Evolutionary conservation across 805 yeast genomes (phyloP).

Genomic region (Nakazawaea ambrosiae): DNA sequence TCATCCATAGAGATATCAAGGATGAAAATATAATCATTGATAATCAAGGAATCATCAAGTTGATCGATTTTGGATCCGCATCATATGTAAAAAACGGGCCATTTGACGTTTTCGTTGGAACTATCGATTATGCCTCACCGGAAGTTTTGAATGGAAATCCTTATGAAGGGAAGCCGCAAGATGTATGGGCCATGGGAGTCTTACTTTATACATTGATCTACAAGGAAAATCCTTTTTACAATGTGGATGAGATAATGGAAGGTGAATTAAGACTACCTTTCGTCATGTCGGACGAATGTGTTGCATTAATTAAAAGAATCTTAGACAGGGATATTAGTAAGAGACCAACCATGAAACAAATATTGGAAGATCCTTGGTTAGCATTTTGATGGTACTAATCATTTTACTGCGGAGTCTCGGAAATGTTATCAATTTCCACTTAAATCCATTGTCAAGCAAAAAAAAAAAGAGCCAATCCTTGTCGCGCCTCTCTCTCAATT

Average conservation of each 20-base stretch:
- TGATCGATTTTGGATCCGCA: constrained; percentile 94
- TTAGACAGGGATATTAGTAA: constrained; percentile 57
- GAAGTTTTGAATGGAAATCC: constrained; percentile 87
- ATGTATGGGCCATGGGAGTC: constrained; percentile 95
- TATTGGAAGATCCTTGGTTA: constrained; percentile 69
- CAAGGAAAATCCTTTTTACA: constrained; percentile 93
- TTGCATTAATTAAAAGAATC: constrained; percentile 54
- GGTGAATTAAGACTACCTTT: constrained; percentile 73
- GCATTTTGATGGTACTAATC: background rate
- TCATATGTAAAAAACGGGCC: constrained; percentile 90
- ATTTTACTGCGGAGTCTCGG: too few species aligned
- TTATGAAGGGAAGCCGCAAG: constrained; percentile 91
- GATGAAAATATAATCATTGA: constrained; percentile 93
- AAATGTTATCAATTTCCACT: too few species aligned
- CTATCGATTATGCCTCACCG: constrained; percentile 96
- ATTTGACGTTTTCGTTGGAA: constrained; percentile 95
- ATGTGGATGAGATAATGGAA: constrained; percentile 92
- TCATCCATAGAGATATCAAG: constrained; percentile 90
- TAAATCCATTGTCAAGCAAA: too few species aligned
- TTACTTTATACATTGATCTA: constrained; percentile 81
- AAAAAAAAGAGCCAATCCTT: too few species aligned
- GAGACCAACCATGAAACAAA: constrained; percentile 71
- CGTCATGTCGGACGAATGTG: constrained; percentile 54
- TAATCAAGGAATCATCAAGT: constrained; percentile 67
- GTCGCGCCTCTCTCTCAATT: too few species aligned